Percentiles rank a stretch among this genome's conserved stretches.
Evolutionary conservation across 495 filamentous ascomycete genomes (phyloP).

Genomic region (Wilcoxina mikolae): DNA sequence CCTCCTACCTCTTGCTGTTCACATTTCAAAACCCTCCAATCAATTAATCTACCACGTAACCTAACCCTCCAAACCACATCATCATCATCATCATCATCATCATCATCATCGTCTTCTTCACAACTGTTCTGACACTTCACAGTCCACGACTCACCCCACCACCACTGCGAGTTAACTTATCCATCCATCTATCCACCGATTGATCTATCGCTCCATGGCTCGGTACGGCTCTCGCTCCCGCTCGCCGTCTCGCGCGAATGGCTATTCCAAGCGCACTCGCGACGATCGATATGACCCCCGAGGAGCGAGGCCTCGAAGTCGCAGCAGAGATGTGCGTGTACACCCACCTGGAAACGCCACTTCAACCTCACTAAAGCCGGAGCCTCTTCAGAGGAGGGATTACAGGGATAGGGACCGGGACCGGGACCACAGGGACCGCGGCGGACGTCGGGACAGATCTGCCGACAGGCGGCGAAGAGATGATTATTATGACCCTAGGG

Average conservation of each 20-base stretch:
- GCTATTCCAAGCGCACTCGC: conserved; percentile 23
- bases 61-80: too few species aligned
- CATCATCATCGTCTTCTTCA: too few species aligned
- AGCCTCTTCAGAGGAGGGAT: conserved; percentile 20
- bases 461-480: conserved; percentile 45
- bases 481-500: conserved; percentile 44
- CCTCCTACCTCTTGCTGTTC: too few species aligned
- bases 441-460: conserved; percentile 54
- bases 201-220: conserved; percentile 10
- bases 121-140: too few species aligned
- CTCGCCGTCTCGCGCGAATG: conserved; percentile 20
- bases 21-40: too few species aligned
- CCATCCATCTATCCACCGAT: not conserved
- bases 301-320: conserved; percentile 21
- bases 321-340: conserved; percentile 26
- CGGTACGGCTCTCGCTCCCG: conserved; percentile 26
- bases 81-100: too few species aligned
- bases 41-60: too few species aligned
- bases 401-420: conserved; percentile 35
- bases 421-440: conserved; percentile 42
- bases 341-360: not conserved
- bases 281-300: conserved; percentile 28
- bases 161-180: too few species aligned
- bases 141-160: too few species aligned
- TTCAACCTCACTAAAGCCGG: not conserved